These are phyloP conservation scores for Wickerhamiella domercqiae DNA, from an alignment of 805 yeast genomes.

Conservation along the genomic window DNA sequence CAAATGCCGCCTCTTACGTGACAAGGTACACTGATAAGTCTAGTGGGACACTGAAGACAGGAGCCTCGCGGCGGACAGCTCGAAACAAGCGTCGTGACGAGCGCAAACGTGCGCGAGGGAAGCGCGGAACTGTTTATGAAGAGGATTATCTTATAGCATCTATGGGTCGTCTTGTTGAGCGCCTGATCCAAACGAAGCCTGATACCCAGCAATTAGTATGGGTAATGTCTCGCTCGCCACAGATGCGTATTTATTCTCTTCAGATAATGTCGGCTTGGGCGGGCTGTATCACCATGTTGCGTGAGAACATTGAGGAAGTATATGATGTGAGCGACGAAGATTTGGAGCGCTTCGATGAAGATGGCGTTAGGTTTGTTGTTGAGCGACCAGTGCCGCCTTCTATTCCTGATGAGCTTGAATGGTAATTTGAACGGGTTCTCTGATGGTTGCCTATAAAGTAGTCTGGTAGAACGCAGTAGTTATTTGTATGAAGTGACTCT, in stretches of 20 bases:
- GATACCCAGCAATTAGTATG: slow-evolving; percentile 66
- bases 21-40: slow-evolving; percentile 96
- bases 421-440: background rate
- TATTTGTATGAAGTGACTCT: too few species aligned
- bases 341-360: slow-evolving; percentile 76
- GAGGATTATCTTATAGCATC: slow-evolving; percentile 88
- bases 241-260: slow-evolving; percentile 62
- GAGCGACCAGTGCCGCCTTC: slow-evolving; percentile 21
- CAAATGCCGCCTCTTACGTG: slow-evolving; percentile 82
- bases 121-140: slow-evolving; percentile 94
- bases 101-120: slow-evolving; percentile 89
- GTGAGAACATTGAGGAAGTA: slow-evolving; percentile 55
- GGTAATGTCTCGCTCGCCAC: slow-evolving; percentile 50
- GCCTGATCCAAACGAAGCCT: slow-evolving; percentile 54
- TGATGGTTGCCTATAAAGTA: too few species aligned
- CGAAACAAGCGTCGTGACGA: slow-evolving; percentile 92
- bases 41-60: slow-evolving; percentile 88
- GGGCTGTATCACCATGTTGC: slow-evolving; percentile 40
- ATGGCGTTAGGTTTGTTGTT: slow-evolving; percentile 65
- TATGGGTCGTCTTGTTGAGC: slow-evolving; percentile 71
- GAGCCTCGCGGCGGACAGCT: slow-evolving; percentile 82
- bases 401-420: slow-evolving; percentile 4
- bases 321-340: slow-evolving; percentile 71
- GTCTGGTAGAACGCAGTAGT: too few species aligned
- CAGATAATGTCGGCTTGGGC: slow-evolving; percentile 57